Evolutionary conservation across 1,284 basidiomycete species (phyloP).

Genomic region (Rhizoctonia solani): DNA sequence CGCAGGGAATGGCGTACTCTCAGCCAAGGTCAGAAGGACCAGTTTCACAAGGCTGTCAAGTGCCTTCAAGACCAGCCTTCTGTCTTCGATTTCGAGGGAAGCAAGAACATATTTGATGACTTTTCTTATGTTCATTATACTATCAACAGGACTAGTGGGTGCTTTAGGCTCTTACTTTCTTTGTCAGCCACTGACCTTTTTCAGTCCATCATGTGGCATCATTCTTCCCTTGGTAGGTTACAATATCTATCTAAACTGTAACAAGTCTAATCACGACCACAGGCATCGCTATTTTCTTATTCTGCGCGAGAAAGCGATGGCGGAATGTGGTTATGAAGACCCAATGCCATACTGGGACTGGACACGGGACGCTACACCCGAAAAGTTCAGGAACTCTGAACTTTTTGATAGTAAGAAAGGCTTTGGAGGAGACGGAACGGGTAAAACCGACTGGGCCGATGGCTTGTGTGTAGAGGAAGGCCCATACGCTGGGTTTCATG

Average conservation of each 20-base stretch:
- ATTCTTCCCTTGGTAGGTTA: background rate
- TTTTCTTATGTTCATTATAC: background rate
- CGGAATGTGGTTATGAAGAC: background rate
- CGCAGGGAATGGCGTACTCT: background rate
- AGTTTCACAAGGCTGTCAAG: background rate
- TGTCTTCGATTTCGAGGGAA: background rate
- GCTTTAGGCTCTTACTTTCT: too few relatives aligned
- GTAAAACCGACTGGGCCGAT: background rate
- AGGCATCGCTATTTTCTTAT: background rate
- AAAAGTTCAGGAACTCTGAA: background rate
- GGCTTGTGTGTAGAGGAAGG: background rate
- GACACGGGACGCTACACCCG: background rate
- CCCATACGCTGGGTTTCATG: background rate
- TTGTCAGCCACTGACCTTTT: background rate
- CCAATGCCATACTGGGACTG: background rate
- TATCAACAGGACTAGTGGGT: background rate
- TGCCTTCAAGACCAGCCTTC: background rate
- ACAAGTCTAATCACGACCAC: too few relatives aligned
- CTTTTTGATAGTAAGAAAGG: background rate
- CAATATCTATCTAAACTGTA: too few relatives aligned
- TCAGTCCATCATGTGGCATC: background rate
- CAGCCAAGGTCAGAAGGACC: background rate
- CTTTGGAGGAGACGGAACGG: background rate
- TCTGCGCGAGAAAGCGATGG: background rate
- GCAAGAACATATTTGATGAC: background rate